These are phyloP conservation scores for Ophiostoma ulmi DNA, from an alignment of 2,329 filamentous ascomycete species.

Conservation along the genomic window DNA sequence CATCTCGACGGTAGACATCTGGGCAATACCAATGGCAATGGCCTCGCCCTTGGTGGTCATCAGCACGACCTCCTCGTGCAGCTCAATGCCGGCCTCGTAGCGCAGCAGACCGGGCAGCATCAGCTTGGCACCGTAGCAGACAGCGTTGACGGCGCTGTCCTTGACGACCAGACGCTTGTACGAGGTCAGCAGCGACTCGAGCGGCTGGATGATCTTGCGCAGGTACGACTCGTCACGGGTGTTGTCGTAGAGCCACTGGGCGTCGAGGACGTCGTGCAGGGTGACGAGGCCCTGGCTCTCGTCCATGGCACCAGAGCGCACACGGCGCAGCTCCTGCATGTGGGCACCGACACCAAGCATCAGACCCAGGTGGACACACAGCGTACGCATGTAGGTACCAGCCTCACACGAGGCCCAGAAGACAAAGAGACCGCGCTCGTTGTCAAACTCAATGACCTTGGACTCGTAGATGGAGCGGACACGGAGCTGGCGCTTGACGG, in stretches of 20 bases:
- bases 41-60: conserved; percentile 99
- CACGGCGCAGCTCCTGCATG: conserved; percentile 96
- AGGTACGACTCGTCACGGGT: conserved; percentile 90
- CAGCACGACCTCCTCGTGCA: conserved; percentile 91
- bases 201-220: conserved; percentile 81
- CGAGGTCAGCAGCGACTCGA: conserved; percentile 83
- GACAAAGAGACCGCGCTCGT: conserved; percentile 91
- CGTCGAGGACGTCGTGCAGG: conserved; percentile 90
- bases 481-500: conserved; percentile 97
- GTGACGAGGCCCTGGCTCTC: conserved; percentile 86
- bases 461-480: conserved; percentile 90
- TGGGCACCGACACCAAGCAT: conserved; percentile 55
- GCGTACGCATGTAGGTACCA: conserved; percentile 96
- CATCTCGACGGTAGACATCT: conserved; percentile 98
- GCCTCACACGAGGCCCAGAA: conserved; percentile 99
- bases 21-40: conserved; percentile 90
- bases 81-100: conserved; percentile 58
- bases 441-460: conserved; percentile 96
- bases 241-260: conserved; percentile 95
- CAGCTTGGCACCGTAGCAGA: conserved; percentile 97
- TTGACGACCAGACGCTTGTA: conserved; percentile 99
- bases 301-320: conserved; percentile 90
- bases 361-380: conserved; percentile 83
- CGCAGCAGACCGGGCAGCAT: conserved; percentile 95
- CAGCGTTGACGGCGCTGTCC: conserved; percentile 91